Evolutionary conservation across 2,329 filamentous ascomycete genomes (phyloP).

Genomic region (Monilinia fructicola): DNA sequence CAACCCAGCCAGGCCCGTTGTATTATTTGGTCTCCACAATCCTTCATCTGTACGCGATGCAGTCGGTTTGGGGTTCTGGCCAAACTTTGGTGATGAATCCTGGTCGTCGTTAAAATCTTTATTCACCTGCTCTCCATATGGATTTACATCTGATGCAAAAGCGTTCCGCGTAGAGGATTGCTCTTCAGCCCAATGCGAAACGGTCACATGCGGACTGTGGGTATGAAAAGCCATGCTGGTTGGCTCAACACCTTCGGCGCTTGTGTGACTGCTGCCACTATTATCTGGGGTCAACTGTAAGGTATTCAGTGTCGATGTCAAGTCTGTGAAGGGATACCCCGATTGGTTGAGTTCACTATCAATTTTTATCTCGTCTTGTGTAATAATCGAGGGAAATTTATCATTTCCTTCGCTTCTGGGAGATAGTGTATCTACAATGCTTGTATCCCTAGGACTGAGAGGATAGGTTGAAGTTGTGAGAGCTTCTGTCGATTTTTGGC

Average conservation of each 20-base stretch:
- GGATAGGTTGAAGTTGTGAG: constrained; percentile 34
- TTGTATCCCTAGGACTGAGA: constrained; percentile 37
- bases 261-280: constrained; percentile 40
- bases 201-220: constrained; percentile 33
- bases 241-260: constrained; percentile 36
- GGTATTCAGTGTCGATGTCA: constrained; percentile 26
- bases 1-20: constrained; percentile 35
- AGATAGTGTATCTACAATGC: constrained; percentile 35
- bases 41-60: constrained; percentile 35
- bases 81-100: constrained; percentile 23
- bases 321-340: constrained; percentile 26
- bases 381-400: constrained; percentile 28
- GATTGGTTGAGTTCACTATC: constrained; percentile 29
- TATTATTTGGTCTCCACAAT: constrained; percentile 32
- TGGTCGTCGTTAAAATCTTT: constrained; percentile 24
- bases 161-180: constrained; percentile 24
- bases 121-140: constrained; percentile 19
- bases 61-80: constrained; percentile 18
- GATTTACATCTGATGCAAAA: constrained; percentile 24
- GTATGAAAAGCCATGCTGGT: constrained; percentile 31
- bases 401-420: constrained; percentile 31
- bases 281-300: constrained; percentile 39
- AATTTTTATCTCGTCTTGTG: constrained; percentile 32
- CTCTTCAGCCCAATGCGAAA: constrained; percentile 33
- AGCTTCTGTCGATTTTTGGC: constrained; percentile 27